These are phyloP conservation scores for Otatea glauca DNA, from an alignment of 176 grass and related monocot species.

Conservation along the genomic window DNA sequence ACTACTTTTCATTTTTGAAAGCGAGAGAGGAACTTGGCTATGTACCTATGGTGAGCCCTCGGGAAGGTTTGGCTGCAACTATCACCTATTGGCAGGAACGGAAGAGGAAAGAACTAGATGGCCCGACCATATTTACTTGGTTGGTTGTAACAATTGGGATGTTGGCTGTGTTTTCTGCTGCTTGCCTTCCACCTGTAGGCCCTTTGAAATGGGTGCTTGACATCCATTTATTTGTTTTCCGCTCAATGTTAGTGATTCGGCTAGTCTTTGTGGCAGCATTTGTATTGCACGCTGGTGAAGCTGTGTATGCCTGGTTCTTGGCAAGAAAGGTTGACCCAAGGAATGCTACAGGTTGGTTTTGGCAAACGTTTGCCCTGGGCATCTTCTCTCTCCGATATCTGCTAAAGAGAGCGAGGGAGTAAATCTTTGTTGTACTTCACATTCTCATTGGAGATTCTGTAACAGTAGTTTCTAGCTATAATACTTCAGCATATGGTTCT, in stretches of 20 bases:
- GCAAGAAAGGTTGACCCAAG: conserved; percentile 70
- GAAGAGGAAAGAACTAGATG: conserved; percentile 80
- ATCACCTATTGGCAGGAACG: conserved; percentile 74
- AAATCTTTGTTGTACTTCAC: neutral
- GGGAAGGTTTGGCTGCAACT: conserved; percentile 64
- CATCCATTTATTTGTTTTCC: conserved; percentile 61
- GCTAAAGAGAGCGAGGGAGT: conserved; percentile 65
- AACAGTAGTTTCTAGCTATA: neutral
- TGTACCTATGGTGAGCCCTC: conserved; percentile 65
- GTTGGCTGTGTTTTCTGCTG: conserved; percentile 58
- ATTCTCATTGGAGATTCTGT: neutral
- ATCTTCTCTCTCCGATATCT: conserved; percentile 66
- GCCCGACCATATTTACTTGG: conserved; percentile 78
- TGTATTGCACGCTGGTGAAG: conserved; percentile 60
- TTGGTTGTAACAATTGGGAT: conserved; percentile 52
- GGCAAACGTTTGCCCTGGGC: conserved; percentile 70
- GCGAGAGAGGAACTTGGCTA: conserved; percentile 82
- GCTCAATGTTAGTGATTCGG: conserved; percentile 46
- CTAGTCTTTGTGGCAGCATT: conserved; percentile 50
- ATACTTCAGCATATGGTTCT: neutral
- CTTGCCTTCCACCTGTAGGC: conserved; percentile 67
- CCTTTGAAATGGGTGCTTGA: conserved; percentile 59
- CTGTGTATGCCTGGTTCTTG: conserved; percentile 70
- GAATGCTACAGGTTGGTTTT: conserved; percentile 85
- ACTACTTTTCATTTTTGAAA: conserved; percentile 87